These are phyloP conservation scores for Picocystis sp. DNA, from an alignment of 163 green algal genomes.

Conservation along the genomic window DNA sequence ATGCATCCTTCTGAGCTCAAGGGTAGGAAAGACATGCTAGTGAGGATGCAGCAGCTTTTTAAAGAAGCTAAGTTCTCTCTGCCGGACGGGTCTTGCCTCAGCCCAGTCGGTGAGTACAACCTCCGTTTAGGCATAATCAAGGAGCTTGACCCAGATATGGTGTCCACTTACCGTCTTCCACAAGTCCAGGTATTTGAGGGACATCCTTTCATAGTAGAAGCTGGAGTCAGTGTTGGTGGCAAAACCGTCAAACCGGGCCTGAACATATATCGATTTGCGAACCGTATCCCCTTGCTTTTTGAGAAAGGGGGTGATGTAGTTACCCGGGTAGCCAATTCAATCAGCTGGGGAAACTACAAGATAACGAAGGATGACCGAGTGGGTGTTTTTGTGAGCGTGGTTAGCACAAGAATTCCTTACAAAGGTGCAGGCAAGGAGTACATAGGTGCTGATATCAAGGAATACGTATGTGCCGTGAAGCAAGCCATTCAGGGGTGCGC, in stretches of 20 bases:
- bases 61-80: slow-evolving; percentile 61
- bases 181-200: slow-evolving; percentile 68
- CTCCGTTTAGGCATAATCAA: slow-evolving; percentile 93
- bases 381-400: slow-evolving; percentile 88
- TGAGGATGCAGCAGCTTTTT: slow-evolving; percentile 79
- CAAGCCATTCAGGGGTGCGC: slow-evolving; percentile 54
- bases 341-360: slow-evolving; percentile 93
- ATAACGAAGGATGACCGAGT: slow-evolving; percentile 83
- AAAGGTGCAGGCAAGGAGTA: slow-evolving; percentile 97
- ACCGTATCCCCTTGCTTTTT: slow-evolving; percentile 94
- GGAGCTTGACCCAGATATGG: slow-evolving; percentile 78
- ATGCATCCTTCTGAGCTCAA: slow-evolving; percentile 16
- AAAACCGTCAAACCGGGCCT: slow-evolving; percentile 62
- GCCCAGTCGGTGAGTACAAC: slow-evolving; percentile 92
- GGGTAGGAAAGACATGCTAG: slow-evolving; percentile 17
- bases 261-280: slow-evolving; percentile 90
- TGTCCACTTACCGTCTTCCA: slow-evolving; percentile 64
- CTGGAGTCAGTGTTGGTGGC: slow-evolving; percentile 71
- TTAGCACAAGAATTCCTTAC: slow-evolving; percentile 96
- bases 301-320: slow-evolving; percentile 76
- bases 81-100: slow-evolving; percentile 64
- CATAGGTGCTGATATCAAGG: slow-evolving; percentile 86
- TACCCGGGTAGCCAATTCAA: slow-evolving; percentile 70
- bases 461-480: slow-evolving; percentile 75
- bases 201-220: slow-evolving; percentile 89